phyloP scores from a whole-genome alignment of 2,329 filamentous ascomycete genomes.

The Fusarium decemcellulare region DNA sequence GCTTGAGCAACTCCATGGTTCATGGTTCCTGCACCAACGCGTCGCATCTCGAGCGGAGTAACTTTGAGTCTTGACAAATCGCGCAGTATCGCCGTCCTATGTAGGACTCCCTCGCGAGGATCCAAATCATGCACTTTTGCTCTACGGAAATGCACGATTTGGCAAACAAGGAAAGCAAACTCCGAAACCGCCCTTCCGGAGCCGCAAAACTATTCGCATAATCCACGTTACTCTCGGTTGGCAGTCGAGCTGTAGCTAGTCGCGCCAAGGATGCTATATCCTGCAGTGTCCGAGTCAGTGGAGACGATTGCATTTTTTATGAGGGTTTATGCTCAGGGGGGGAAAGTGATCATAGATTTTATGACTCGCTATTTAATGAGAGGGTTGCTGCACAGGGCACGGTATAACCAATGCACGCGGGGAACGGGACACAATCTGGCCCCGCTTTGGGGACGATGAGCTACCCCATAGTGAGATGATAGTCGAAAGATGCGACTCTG shows the following conservation, averaged over 20 bases:
- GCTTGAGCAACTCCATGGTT: neutral
- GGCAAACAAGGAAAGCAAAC: neutral
- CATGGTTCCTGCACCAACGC: neutral
- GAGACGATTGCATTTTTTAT: no score
- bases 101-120: no score
- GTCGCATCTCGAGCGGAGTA: slow-evolving; percentile 2
- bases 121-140: no score
- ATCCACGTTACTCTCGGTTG: neutral
- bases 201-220: neutral
- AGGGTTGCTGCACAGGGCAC: neutral
- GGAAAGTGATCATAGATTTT: neutral
- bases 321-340: neutral
- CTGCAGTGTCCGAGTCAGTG: no score
- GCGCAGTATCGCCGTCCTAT: no score
- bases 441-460: no score
- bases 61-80: neutral
- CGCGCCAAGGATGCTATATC: neutral
- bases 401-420: neutral
- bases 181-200: neutral
- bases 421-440: neutral
- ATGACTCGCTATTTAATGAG: no score
- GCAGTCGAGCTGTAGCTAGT: neutral
- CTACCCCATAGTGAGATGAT: no score
- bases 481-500: no score
- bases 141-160: neutral